These are phyloP conservation scores for Diaporthe capsici DNA, from an alignment of 2,329 filamentous ascomycete genomes.

Conservation along the genomic window DNA sequence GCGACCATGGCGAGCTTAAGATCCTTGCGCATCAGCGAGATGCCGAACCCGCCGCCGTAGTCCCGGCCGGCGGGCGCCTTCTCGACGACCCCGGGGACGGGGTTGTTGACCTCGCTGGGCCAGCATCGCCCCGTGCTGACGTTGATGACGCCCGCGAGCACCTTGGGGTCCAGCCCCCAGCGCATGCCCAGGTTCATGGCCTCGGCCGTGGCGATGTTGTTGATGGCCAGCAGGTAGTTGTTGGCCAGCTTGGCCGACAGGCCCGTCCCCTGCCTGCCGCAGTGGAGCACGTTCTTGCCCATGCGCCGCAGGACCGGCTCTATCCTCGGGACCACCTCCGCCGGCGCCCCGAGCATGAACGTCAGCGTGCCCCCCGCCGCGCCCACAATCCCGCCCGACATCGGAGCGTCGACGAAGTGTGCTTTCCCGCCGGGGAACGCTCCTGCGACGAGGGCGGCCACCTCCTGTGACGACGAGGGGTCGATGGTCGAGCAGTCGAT, in stretches of 20 bases:
- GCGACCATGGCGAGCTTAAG: slow-evolving; percentile 80
- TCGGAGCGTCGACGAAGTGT: slow-evolving; percentile 92
- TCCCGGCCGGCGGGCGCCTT: slow-evolving; percentile 81
- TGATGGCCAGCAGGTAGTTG: slow-evolving; percentile 95
- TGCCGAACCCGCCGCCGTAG: slow-evolving; percentile 83
- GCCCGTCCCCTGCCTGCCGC: slow-evolving; percentile 87
- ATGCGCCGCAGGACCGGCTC: slow-evolving; percentile 82
- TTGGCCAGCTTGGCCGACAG: slow-evolving; percentile 95
- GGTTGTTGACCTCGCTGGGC: slow-evolving; percentile 97
- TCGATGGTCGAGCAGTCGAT: slow-evolving; percentile 99
- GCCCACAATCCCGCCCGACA: slow-evolving; percentile 96
- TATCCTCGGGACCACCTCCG: slow-evolving; percentile 72
- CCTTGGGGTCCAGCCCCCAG: slow-evolving; percentile 72
- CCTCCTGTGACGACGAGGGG: slow-evolving; percentile 83
- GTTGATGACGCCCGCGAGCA: slow-evolving; percentile 89
- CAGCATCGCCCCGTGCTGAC: slow-evolving; percentile 95
- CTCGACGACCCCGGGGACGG: slow-evolving; percentile 86
- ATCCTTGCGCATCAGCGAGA: slow-evolving; percentile 86
- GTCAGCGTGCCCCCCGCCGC: slow-evolving; percentile 89
- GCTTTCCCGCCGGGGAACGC: slow-evolving; percentile 74
- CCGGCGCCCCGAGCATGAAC: slow-evolving; percentile 90
- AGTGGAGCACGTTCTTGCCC: slow-evolving; percentile 88
- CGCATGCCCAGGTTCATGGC: slow-evolving; percentile 76
- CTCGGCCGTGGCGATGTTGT: slow-evolving; percentile 82
- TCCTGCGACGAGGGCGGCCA: slow-evolving; percentile 75